Conservation (phyloP, 1,284 basidiomycete species). For the Leccinum proliferum region DNA sequence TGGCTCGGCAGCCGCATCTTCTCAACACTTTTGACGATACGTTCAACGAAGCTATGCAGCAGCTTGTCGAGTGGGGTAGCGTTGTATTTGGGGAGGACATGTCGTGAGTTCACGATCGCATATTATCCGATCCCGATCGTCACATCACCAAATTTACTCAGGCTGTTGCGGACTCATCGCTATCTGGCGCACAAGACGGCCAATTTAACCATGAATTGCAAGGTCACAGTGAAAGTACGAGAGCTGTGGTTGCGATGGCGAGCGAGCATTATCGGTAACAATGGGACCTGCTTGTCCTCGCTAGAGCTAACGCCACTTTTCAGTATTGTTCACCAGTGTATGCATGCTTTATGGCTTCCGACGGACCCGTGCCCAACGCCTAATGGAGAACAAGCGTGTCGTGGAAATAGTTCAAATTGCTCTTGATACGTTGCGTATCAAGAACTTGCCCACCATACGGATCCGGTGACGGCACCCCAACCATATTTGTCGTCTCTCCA, state of each 20-base stretch:
- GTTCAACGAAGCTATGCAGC: constrained; percentile 77
- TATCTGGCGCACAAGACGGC: constrained; percentile 77
- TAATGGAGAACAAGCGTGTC: constrained; percentile 66
- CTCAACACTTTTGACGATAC: constrained; percentile 60
- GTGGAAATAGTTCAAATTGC: constrained; percentile 76
- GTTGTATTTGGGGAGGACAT: constrained; percentile 69
- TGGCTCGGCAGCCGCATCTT: constrained; percentile 41
- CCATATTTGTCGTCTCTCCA: constrained; percentile 87
- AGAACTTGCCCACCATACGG: constrained; percentile 80
- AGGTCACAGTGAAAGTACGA: constrained; percentile 62
- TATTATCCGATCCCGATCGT: constrained; percentile 18
- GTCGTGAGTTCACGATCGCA: constrained; percentile 47
- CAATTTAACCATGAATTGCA: constrained; percentile 68
- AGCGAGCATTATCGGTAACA: constrained; percentile 59
- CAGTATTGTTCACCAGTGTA: constrained; percentile 31
- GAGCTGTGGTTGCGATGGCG: constrained; percentile 70
- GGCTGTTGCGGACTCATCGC: constrained; percentile 50
- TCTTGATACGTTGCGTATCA: constrained; percentile 79
- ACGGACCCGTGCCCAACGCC: constrained; percentile 44
- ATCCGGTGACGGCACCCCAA: constrained; percentile 73
- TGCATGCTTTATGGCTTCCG: constrained; percentile 34
- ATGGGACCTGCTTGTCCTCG: constrained; percentile 6
- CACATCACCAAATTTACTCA: constrained; percentile 19
- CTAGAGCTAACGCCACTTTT: constrained; percentile 17
- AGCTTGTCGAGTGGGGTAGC: constrained; percentile 77